A percentile compares a stretch with the other conserved stretches of the same genome.
Conservation (phyloP, 2,329 filamentous ascomycete genomes). For the Trichoderma brevicompactum region DNA sequence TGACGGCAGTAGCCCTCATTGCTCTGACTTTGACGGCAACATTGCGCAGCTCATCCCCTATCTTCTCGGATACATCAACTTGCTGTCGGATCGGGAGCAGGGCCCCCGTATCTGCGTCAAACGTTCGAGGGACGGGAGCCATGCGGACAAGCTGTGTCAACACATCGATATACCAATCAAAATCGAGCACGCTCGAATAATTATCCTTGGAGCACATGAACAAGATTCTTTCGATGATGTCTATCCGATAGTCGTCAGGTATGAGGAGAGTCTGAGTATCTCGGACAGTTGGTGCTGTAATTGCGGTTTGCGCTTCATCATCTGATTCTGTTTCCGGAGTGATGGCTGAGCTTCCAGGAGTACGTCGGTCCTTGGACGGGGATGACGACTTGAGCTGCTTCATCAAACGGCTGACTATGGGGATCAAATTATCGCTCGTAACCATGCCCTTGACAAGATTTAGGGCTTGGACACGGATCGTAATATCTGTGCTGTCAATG, state of each 20-base stretch:
- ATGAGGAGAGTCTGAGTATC: slow-evolving; percentile 61
- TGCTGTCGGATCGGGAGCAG: slow-evolving; percentile 35
- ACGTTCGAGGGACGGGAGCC: slow-evolving; percentile 56
- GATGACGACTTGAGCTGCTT: slow-evolving; percentile 76
- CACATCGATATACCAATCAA: slow-evolving; percentile 96
- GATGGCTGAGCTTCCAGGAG: slow-evolving; percentile 50
- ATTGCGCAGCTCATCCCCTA: slow-evolving; percentile 86
- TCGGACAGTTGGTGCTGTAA: slow-evolving; percentile 42
- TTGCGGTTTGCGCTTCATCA: slow-evolving; percentile 53
- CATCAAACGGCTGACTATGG: slow-evolving; percentile 84
- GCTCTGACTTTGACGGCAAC: slow-evolving; percentile 89
- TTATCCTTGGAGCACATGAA: slow-evolving; percentile 90
- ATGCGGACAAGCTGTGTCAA: slow-evolving; percentile 82
- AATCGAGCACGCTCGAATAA: slow-evolving; percentile 83
- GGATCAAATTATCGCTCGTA: slow-evolving; percentile 79
- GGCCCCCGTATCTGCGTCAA: slow-evolving; percentile 45
- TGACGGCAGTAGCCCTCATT: slow-evolving; percentile 77
- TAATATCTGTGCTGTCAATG: slow-evolving; percentile 93
- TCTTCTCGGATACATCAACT: slow-evolving; percentile 65
- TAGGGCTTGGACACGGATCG: slow-evolving; percentile 89
- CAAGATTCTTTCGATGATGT: slow-evolving; percentile 81
- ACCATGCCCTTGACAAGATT: slow-evolving; percentile 95
- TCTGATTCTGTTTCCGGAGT: slow-evolving; percentile 53
- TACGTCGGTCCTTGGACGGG: slow-evolving; percentile 53
- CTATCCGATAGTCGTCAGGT: slow-evolving; percentile 82